A percentile compares a stretch with the other conserved stretches of the same genome.
Evolutionary conservation across 768 basidiomycete species (phyloP).

Genomic region (Naganishia antarctica): DNA sequence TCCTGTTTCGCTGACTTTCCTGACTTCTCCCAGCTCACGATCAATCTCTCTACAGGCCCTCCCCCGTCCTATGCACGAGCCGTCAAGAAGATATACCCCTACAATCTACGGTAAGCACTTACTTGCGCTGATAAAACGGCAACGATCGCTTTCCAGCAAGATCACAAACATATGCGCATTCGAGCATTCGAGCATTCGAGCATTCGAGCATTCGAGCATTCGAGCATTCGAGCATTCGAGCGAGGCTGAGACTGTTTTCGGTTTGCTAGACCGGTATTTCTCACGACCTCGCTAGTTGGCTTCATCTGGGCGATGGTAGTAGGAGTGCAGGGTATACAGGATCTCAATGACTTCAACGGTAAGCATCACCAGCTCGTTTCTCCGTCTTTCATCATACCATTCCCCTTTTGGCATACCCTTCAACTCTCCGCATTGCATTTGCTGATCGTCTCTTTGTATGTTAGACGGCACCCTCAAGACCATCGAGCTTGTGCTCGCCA

Average conservation of each 20-base stretch:
- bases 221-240: too few species aligned
- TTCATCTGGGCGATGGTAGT: conserved; percentile 38
- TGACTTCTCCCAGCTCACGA: too few species aligned
- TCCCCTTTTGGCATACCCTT: too few species aligned
- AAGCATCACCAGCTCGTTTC: too few species aligned
- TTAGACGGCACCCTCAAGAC: conserved; percentile 18
- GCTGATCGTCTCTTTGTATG: neutral
- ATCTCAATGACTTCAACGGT: conserved; percentile 27
- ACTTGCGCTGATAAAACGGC: too few species aligned
- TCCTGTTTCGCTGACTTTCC: neutral
- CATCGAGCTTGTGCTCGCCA: conserved; percentile 36
- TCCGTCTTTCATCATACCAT: too few species aligned
- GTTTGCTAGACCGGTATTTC: conserved; percentile 20
- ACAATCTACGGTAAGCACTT: conserved; percentile 12
- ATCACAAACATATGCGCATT: too few species aligned
- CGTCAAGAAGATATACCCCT: conserved; percentile 19
- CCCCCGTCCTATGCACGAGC: conserved; percentile 4
- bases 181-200: too few species aligned
- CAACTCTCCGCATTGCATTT: neutral
- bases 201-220: too few species aligned
- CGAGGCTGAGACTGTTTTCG: neutral
- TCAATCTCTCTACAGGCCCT: neutral
- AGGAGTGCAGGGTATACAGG: conserved; percentile 33
- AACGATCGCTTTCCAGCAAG: too few species aligned
- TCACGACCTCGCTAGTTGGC: conserved; percentile 37